These are phyloP conservation scores for Penicillium polonicum DNA, from an alignment of 2,329 filamentous ascomycete genomes.

Conservation along the genomic window DNA sequence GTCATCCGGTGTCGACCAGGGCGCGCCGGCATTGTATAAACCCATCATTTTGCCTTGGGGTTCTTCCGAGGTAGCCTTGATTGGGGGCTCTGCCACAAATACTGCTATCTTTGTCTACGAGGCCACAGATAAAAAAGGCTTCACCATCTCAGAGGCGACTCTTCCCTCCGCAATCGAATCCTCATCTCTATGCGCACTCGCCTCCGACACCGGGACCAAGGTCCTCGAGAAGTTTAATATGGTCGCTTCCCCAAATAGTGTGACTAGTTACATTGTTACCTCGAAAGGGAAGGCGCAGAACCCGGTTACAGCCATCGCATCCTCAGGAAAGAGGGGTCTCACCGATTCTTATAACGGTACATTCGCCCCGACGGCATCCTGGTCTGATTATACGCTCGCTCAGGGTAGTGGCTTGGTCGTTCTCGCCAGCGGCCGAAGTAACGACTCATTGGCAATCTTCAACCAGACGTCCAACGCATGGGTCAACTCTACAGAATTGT, in stretches of 20 bases:
- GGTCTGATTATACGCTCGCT: conserved; percentile 71
- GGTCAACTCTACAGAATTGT: conserved; percentile 67
- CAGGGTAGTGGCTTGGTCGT: conserved; percentile 67
- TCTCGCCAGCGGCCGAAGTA: conserved; percentile 70
- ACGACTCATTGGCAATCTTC: conserved; percentile 73
- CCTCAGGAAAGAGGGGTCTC: conserved; percentile 41
- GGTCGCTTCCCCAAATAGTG: conserved; percentile 68
- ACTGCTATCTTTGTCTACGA: conserved; percentile 72
- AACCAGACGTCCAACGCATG: conserved; percentile 73
- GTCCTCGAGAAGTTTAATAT: conserved; percentile 77
- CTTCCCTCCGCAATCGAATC: conserved; percentile 62
- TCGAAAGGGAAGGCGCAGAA: conserved; percentile 54
- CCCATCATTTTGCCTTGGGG: conserved; percentile 77
- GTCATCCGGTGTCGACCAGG: conserved; percentile 55
- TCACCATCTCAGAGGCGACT: conserved; percentile 65
- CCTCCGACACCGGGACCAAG: conserved; percentile 69
- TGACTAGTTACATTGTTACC: conserved; percentile 67
- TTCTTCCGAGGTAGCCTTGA: conserved; percentile 65
- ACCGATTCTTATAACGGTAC: conserved; percentile 75
- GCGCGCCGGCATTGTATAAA: conserved; percentile 61
- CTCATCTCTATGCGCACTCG: conserved; percentile 61
- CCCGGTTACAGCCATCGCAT: conserved; percentile 51
- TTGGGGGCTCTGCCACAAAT: conserved; percentile 70
- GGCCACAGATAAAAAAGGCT: conserved; percentile 52
- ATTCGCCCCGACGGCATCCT: conserved; percentile 63